Evolutionary conservation across 306 rosid genomes (phyloP), one percentile per base, ranked within the genome.

Genomic region (Quercus dentata): DNA sequence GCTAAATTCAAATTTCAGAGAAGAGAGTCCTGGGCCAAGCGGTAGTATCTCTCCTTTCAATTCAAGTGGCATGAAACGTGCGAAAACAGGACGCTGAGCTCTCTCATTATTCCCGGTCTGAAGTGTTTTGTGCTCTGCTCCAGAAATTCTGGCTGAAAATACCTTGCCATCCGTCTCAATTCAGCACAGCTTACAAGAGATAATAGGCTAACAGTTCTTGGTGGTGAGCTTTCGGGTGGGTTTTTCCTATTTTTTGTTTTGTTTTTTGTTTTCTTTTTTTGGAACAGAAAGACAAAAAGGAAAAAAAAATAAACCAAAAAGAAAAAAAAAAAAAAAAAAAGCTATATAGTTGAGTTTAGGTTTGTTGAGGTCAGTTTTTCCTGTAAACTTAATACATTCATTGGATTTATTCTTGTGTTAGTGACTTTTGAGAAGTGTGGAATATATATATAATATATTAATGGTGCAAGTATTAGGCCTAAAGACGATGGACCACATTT

Each of bases 381-480:
- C 30, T 85, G 86, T 76, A 83, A 84, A 81, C 85, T 80, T 83
- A 21, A 89, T 90, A 83, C 87, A 89, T 89, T 90, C 94, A 94
- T 94, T 94, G 98, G 94, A 94, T 94, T 94, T 90, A 94, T 94
- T 94, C 98, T 89, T 94, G 94, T 86, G 88, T 85, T 80, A 91
- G 89, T 84, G 80, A 90, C 88, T 83, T 75, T 85, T 85, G 85
- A 82, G 79, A 83, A 87, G 89, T 84, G 91, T 91, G 97, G 81
- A 83, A 61, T 79, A 87, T 82, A 87, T 89, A 83, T 91, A 80
- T 87, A 69, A 80, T 88, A 83, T 91, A 80, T 87, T 76, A 80
- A 71, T 82, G 84, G 77, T 77, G 85, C 74, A 82, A 81, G 82
- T 83, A 75, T 79, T 88, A 82, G 94, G 84, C 77, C 68, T 71